Evolutionary conservation across 345 rosid species (phyloP), one percentile per base, ranked within the genome.

Genomic region (Clarkia xantiana): DNA sequence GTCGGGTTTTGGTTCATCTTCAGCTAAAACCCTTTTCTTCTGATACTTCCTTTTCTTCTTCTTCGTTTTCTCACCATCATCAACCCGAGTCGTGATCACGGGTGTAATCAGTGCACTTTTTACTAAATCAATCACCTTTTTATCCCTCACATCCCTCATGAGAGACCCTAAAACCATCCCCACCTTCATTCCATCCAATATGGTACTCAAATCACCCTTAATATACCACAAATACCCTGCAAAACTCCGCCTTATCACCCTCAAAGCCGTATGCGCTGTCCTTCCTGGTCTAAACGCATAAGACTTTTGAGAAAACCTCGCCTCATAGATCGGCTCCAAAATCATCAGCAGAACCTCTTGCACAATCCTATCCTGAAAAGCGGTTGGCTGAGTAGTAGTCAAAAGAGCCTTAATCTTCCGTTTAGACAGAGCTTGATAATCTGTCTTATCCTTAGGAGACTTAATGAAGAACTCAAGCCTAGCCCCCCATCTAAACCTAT

Each of bases 1-100:
- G 58, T 91, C 96, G 14, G 98, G 98, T 71, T 91, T 86, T 0
- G 96, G 96, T 66, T 91, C 98, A 66, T 91, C 96, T 2, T 91
- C 98, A 8, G 96, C 98, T 51, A 91, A 64, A 15, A 86, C 98
- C 47, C 79, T 75, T 71, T 91, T 91, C 54, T 91, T 91, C 71
- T 86, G 90, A 72, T 86, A 80, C 71, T 86, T 90, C 45, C 96
- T 73, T 71, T 76, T 91, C n/a, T 36, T 73, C 72, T 68, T 79
- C 68, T 79, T 82, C 85, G 78, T 81, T 73, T 77, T 77, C 54
- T 69, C 76, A 3, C 67, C 80, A 23, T 53, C 84, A 45, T 79
- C 94, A 9, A 67, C 54, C 11, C 44, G 61, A 53, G 52, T 81
- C 0, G 82, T 84, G 40, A 90, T 76, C 49, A 86, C 93, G 9